Evolutionary conservation across 805 yeast species (phyloP), one percentile per base, ranked within the genome.

Genomic region (Yamadazyma sp.): DNA sequence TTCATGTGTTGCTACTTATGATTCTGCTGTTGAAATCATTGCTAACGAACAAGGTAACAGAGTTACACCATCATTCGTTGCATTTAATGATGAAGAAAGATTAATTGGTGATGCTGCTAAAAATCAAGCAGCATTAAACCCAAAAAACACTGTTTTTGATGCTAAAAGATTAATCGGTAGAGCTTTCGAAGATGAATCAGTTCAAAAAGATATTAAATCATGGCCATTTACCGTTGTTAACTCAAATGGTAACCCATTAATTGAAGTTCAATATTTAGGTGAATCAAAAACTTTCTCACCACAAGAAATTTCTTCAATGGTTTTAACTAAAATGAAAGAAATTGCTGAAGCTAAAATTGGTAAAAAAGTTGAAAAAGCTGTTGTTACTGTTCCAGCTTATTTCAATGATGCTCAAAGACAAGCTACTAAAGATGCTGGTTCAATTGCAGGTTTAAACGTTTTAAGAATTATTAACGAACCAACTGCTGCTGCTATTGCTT

Each of bases 401-500:
- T 67, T 67, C 56, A 67, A 67, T 55, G 73, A 67, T 47, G 70
- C 73, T 48, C 73, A 67, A 56, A 63, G 73, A 60, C 73, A 67
- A 60, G 72, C 73, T 42, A 67, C 73, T 62, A 67, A 67, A 59
- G 73, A 67, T 56, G 73, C 73, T 41, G 73, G 73, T 67, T 68
- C 70, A 60, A 67, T 67, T 57, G 61, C 73, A 43, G 73, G 73
- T 52, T 66, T 67, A 54, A 67, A 67, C 62, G 73, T 67, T 48
- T 64, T 67, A 54, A 56, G 73, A 54, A 67, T 67, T 50, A 67
- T 67, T 47, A 67, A 67, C 64, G 73, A 67, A 61, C 73, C 73
- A 55, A 88, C 96, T 46, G 96, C 96, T 34, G 96, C 96, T 49
- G 96, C 96, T 47, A 86, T 87, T 69, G 96, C 96, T 50, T 88